Evolutionary conservation across 148 eudicot genomes (phyloP).

Genomic region (Rheum nobile): DNA sequence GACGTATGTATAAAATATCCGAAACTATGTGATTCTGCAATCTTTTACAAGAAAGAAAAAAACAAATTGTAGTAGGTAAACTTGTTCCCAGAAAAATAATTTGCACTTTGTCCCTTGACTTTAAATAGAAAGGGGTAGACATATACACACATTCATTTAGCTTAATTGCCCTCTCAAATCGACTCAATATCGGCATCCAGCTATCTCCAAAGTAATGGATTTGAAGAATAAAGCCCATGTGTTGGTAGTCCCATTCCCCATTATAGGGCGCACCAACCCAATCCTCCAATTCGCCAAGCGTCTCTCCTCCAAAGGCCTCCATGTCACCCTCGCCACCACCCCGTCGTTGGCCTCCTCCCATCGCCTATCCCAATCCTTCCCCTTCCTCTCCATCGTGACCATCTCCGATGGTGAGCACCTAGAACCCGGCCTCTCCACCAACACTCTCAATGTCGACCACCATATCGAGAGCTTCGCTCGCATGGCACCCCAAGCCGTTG

Average conservation of each 20-base stretch:
- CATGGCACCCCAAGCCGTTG: neutral
- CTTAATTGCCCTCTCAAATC: no score
- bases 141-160: no score
- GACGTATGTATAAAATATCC: no score
- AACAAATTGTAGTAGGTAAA: no score
- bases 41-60: no score
- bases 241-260: neutral
- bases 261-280: neutral
- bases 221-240: neutral
- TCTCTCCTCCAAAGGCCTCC: neutral
- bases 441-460: neutral
- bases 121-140: no score
- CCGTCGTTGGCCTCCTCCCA: neutral
- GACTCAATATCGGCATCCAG: no score
- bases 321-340: neutral
- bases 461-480: neutral
- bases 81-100: no score
- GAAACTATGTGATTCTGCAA: no score
- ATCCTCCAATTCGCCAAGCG: conserved; percentile 8
- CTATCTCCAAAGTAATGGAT: no score
- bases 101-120: no score
- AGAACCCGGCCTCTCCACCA: neutral
- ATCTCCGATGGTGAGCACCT: neutral
- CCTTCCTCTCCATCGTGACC: neutral
- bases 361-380: neutral